A percentile compares a stretch with the other conserved stretches of the same genome.
These are phyloP conservation scores for Senecio squalidus DNA, from an alignment of 140 eudicot genomes.

Conservation along the genomic window DNA sequence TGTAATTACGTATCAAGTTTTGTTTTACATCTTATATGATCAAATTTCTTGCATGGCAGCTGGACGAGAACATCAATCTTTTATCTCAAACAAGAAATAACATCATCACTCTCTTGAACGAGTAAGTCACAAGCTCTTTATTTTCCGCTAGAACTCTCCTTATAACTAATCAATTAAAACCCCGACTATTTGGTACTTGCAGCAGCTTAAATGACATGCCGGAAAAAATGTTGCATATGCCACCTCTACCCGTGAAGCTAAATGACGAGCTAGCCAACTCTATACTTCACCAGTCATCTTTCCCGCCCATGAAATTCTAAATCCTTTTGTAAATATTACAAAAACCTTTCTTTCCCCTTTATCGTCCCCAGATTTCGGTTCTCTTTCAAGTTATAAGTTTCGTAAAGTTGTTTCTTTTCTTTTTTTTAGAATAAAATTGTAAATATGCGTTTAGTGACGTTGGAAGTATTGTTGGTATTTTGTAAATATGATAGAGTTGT, in stretches of 20 bases:
- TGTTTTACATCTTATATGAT: not conserved
- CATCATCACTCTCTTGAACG: constrained; percentile 39
- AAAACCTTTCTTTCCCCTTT: not conserved
- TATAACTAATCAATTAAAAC: no score
- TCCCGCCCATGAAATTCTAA: constrained; percentile 42
- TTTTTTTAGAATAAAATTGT: not conserved
- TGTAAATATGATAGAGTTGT: constrained; percentile 6
- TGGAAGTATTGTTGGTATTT: not conserved
- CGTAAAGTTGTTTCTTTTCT: not conserved
- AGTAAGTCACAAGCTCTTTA: constrained; percentile 36
- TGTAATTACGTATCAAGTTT: not conserved
- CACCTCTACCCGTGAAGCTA: constrained; percentile 79
- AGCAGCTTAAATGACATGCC: constrained; percentile 66
- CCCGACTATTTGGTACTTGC: no score
- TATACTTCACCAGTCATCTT: constrained; percentile 53
- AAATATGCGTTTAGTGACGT: not conserved
- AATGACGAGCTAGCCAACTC: constrained; percentile 64
- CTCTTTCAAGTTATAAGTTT: not conserved
- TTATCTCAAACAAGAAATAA: constrained; percentile 58
- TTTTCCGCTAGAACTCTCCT: not conserved
- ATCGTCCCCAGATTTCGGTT: not conserved
- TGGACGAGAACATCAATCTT: constrained; percentile 56
- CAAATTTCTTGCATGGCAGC: constrained; percentile 24
- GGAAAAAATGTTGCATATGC: constrained; percentile 75
- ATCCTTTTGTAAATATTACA: not conserved